Base-by-base conservation (phyloP, 306 rosid genomes). In the Medicago arabica region DNA sequence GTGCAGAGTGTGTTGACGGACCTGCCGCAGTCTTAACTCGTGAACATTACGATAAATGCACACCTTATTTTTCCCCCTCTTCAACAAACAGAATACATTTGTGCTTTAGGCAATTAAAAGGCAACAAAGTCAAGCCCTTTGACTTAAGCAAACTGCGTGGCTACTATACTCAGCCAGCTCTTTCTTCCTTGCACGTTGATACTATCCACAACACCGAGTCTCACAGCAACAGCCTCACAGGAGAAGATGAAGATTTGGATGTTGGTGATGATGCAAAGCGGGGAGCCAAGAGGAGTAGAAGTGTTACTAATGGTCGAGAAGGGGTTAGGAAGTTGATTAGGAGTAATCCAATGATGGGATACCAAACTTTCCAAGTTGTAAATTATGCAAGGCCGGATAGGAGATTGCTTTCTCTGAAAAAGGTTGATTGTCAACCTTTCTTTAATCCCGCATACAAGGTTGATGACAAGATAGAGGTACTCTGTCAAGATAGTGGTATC, bases 1-100 rank as follows among this genome's bases (percentile, higher is more conserved):
- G 99, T 76, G 96, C 90, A n/a, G 99, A 95, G 86, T 95, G 99
- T 72, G 96, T 95, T 60, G 97, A 95, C 77, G 99, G 99, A 78
- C 88, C 91, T 31, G 91, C 99, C 39, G 83, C 92, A 51, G 92
- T 95, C 76, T 89, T 95, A 72, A 92, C 92, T 64, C 88, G 85
- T 47, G 97, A 92, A 69, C 97, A 95, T 80, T 95, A 85, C 58
- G 93, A 92, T 54, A 90, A 85, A 72, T 89, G 91, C 72, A 73
- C 78, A 58, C 86, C 92, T 69, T 82, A 78, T 28, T 89, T 86
- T 83, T 87, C 97, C 25, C 93, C 79, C 72, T 72, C 89, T 15
- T 85, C 87, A 21, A 79, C 82, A 25, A 89, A 87, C 79, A 89
- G 79, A 89, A 80, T 92, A 69, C 93, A 92, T 81, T 67, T 92